A percentile compares a stretch with the other conserved stretches of the same genome.
Conservation (phyloP, 108 stramenopile species). For the Skeletonema marinoi region DNA sequence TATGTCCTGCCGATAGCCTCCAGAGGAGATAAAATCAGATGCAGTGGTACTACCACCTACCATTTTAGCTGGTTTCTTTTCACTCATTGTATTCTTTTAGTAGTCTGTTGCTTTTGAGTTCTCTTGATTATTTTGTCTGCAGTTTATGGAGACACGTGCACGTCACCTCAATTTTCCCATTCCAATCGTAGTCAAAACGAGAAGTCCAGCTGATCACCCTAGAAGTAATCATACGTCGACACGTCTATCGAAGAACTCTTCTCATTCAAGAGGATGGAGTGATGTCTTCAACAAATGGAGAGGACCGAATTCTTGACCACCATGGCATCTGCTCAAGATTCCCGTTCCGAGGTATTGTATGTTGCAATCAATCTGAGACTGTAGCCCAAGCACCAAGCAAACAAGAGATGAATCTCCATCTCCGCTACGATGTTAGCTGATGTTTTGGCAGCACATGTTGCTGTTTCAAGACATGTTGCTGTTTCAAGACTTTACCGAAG, state of each 20-base stretch:
- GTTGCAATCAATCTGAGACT: no score
- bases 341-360: no score
- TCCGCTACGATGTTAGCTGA: no score
- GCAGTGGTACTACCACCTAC: not conserved
- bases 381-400: no score
- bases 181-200: not conserved
- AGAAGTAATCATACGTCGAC: not conserved
- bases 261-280: not conserved
- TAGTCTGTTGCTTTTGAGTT: not conserved
- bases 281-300: no score
- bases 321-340: no score
- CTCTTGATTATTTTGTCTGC: not conserved
- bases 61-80: not conserved
- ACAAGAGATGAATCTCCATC: no score
- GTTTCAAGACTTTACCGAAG: no score
- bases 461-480: no score
- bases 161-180: not conserved
- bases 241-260: not conserved
- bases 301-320: no score
- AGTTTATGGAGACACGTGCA: not conserved
- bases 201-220: not conserved
- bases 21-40: not conserved
- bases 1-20: not conserved
- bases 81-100: not conserved
- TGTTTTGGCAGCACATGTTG: no score